A percentile compares a stretch with the other conserved stretches of the same genome.
Conservation (phyloP, 345 rosid genomes). For the Moringa oleifera region DNA sequence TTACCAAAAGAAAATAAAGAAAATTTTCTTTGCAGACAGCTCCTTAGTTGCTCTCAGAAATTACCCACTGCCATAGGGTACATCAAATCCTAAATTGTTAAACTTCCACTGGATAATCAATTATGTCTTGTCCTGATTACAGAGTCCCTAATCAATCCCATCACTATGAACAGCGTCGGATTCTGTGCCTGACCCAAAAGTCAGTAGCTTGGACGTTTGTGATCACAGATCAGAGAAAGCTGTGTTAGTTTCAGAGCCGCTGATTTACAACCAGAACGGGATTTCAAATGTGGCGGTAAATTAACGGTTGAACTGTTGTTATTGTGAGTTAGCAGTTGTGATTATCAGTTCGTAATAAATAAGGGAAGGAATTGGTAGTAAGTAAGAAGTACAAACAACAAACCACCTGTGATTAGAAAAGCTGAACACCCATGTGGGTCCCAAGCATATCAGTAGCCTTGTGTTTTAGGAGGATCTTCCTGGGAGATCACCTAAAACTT, state of each 20-base stretch:
- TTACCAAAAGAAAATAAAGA: too few species aligned
- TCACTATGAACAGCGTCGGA: too few species aligned
- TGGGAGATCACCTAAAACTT: slow-evolving; percentile 1
- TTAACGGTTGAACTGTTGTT: slow-evolving; percentile 23
- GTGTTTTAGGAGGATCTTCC: slow-evolving; percentile 18
- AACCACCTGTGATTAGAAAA: slow-evolving; percentile 12
- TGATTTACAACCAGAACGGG: neutral
- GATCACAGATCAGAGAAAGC: too few species aligned
- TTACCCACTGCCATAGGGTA: too few species aligned
- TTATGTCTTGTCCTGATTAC: too few species aligned
- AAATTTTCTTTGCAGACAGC: too few species aligned
- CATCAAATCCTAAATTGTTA: too few species aligned
- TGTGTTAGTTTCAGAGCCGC: neutral
- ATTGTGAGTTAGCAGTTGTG: slow-evolving; percentile 4
- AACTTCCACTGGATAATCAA: too few species aligned
- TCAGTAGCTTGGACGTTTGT: too few species aligned
- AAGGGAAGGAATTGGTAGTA: neutral
- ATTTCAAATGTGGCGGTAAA: slow-evolving; percentile 27
- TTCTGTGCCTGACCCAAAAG: too few species aligned
- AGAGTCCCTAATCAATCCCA: too few species aligned
- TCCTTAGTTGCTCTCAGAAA: too few species aligned
- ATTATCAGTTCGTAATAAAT: slow-evolving; percentile 11
- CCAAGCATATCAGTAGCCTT: slow-evolving; percentile 18
- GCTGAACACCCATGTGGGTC: slow-evolving; percentile 23
- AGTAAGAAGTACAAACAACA: neutral